phyloP scores from a whole-genome alignment of 2,329 filamentous ascomycete species.

The Phaeophleospora eucalypticola region DNA sequence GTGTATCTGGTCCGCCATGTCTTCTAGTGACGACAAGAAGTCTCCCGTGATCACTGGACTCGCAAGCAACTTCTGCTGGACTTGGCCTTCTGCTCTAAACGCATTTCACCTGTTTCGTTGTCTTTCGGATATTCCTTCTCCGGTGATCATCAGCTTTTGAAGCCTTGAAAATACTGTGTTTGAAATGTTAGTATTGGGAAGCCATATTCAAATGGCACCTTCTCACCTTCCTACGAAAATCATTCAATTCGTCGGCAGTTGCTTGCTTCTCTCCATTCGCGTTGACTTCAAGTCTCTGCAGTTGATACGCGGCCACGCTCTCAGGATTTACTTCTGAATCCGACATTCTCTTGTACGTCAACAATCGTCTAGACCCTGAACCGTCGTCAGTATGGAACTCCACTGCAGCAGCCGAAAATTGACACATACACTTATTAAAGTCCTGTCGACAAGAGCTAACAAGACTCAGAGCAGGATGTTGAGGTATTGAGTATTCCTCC shows the following conservation, averaged over 20 bases:
- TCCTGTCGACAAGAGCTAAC: conserved; percentile 75
- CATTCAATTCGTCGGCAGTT: conserved; percentile 63
- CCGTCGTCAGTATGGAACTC: neutral
- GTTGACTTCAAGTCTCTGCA: conserved; percentile 16
- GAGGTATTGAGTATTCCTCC: conserved; percentile 70
- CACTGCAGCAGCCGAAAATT: neutral
- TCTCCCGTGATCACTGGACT: too few relatives aligned
- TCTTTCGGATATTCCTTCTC: too few relatives aligned
- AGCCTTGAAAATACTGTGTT: conserved; percentile 35
- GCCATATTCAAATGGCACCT: neutral
- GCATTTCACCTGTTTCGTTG: too few relatives aligned
- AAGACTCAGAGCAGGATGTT: conserved; percentile 69
- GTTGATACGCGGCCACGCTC: conserved; percentile 24
- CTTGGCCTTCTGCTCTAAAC: too few relatives aligned
- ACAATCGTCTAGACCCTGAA: conserved; percentile 77
- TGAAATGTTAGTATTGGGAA: neutral
- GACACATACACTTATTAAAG: conserved; percentile 75
- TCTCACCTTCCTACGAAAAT: conserved; percentile 55
- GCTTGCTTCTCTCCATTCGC: conserved; percentile 40
- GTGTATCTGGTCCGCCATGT: too few relatives aligned
- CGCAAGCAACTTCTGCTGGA: too few relatives aligned
- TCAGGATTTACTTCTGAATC: conserved; percentile 50
- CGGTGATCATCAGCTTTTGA: conserved; percentile 18
- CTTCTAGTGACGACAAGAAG: too few relatives aligned
- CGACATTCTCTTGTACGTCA: conserved; percentile 74